Percentiles rank a stretch among this genome's conserved stretches.
Conservation (phyloP, 2,329 filamentous ascomycete genomes). For the Pseudopyricularia javanii region DNA sequence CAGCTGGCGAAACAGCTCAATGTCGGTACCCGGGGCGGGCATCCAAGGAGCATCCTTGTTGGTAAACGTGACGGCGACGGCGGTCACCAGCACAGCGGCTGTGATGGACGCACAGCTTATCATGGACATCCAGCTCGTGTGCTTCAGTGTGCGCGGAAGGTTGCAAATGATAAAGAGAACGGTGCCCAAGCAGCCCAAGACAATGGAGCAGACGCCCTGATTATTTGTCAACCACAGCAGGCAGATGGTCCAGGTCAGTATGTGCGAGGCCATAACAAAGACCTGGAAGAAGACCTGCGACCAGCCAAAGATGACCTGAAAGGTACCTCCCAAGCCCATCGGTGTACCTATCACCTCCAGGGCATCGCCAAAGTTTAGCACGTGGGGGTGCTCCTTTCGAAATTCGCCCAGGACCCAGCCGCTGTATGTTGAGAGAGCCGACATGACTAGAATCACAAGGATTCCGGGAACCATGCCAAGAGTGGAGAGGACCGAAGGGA, state of each 20-base stretch:
- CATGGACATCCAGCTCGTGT: slow-evolving; percentile 49
- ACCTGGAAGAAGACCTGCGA: slow-evolving; percentile 50
- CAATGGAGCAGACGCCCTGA: slow-evolving; percentile 49
- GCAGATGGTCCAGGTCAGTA: slow-evolving; percentile 56
- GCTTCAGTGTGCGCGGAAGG: slow-evolving; percentile 49
- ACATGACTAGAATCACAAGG: slow-evolving; percentile 53
- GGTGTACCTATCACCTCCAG: slow-evolving; percentile 40
- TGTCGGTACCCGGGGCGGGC: slow-evolving; percentile 20
- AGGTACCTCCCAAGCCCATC: slow-evolving; percentile 35
- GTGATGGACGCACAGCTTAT: slow-evolving; percentile 45
- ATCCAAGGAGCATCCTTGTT: slow-evolving; percentile 5
- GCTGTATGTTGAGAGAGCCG: slow-evolving; percentile 55
- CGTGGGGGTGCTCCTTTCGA: slow-evolving; percentile 56
- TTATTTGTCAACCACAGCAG: slow-evolving; percentile 47
- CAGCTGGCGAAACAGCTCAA: slow-evolving; percentile 22
- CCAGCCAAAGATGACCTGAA: slow-evolving; percentile 45
- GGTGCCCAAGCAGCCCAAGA: slow-evolving; percentile 49
- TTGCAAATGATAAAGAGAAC: slow-evolving; percentile 45
- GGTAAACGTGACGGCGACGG: slow-evolving; percentile 42
- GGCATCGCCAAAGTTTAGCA: slow-evolving; percentile 54
- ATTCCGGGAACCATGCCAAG: slow-evolving; percentile 63
- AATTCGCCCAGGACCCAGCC: slow-evolving; percentile 51
- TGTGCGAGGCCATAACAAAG: slow-evolving; percentile 57
- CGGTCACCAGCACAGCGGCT: slow-evolving; percentile 48
- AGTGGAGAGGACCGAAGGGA: slow-evolving; percentile 61